Evolutionary conservation across 768 basidiomycete genomes (phyloP), one percentile per base, ranked within the genome.

Genomic region (Termitomyces bulborhizus): DNA sequence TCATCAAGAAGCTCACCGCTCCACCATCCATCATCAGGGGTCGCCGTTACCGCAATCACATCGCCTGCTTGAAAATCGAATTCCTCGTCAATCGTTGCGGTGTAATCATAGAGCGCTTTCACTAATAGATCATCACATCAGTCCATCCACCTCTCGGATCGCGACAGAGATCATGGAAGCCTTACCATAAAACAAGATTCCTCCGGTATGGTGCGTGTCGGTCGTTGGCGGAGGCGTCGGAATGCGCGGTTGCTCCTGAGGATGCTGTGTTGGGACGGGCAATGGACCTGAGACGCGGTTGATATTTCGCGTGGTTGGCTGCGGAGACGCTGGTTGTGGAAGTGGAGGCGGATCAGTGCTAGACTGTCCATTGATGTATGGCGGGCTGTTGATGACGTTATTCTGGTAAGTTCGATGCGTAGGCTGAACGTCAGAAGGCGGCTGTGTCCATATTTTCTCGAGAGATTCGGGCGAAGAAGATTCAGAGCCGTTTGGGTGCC

Each of bases 11-110:
- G 68, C 65, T 89, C 86, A 18, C 96, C 96, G 61, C 86, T 90
- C 96, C 95, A 98, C 96, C 96, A 98, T 1, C 96, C 96, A 66
- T 97, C 95, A 64, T 94, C 93, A 8, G 94, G 94, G 16, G 93
- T 95, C 8, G 84, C 82, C 0, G 93, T 96, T 21, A 98, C 95
- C 1, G 95, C 95, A 61, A 98, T 97, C 59, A 97, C 87, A 73
- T 98, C 96, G n/a, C 90, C 91, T 12, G 84, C 73, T 66, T 94
- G 91, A 81, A 98, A 98, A 71, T 94, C 89, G 70, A 98, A 98
- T 71, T 98, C 96, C 64, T 95, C 93, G 2, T 88, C 82, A 58
- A 88, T 91, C 6, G 87, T 84, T 5, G 90, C 92, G 0, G 73
- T 73, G 66, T 94, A 95, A 71, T 93, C 88, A 65, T 92, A 96